Evolutionary conservation across 495 filamentous ascomycete species (phyloP), one percentile per base, ranked within the genome.

Genomic region (Penicillium steckii): DNA sequence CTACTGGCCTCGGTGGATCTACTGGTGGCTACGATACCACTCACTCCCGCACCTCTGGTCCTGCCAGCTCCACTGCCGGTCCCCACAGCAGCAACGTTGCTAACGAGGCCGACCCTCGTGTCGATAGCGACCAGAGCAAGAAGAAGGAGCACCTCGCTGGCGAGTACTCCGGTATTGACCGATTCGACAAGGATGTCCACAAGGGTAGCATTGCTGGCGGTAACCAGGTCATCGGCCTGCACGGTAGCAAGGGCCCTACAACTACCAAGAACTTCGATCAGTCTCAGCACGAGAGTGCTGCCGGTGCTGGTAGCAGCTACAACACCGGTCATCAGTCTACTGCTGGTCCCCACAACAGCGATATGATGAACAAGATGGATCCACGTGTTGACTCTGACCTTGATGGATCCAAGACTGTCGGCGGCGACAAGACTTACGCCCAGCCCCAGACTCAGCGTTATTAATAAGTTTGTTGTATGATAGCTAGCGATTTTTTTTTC

Each of bases 361-460:
- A 78, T 57, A 19, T 82, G 12, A 69, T 77, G 46, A 86, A 86
- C 69, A 81, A 82, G 60, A 55, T 59, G 41, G 80, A 82, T 58
- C 69, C 69, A 8, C 67, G 67, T 15, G 67, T 68, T 8, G 57
- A 69, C 45, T 62, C 59, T n/a, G 55, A 62, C 23, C 48, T 53
- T 37, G 55, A 58, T 46, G 55, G 52, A 2, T 58, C 59, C 12
- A 55, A 52, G 38, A 59, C 55, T 22, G 12, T 59, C 50, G 55
- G 59, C 8, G 19, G 9, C 10, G 18, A 21, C 21, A 4, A 41
- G 21, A 21, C 38, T 3, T 8, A 8, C 18, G 21, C 38, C 23
- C 38, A 41, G 33, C 3, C 5, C 10, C 30, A 33, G 35, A 41
- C 44, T 8, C 59, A 62, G 48, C 59, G 59, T 15, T 7, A 29